A percentile compares a stretch with the other conserved stretches of the same genome.
phyloP scores from a whole-genome alignment of 2,329 filamentous ascomycete species.

The Aspergillus candidus region DNA sequence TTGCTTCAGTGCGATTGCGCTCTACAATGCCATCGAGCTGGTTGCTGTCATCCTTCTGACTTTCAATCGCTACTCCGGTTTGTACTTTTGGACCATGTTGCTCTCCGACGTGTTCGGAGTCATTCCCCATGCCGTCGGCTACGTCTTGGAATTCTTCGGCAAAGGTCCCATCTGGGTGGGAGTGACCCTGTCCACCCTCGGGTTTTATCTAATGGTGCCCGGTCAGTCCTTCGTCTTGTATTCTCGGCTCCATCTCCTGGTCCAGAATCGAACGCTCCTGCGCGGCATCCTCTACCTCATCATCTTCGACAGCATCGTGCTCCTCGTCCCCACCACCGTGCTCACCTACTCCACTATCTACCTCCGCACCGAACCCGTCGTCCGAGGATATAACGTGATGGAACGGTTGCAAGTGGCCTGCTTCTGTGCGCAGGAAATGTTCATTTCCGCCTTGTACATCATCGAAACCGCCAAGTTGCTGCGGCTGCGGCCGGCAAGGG shows the following conservation, averaged over 20 bases:
- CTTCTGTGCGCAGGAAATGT: constrained; percentile 41
- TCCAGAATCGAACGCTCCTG: constrained; percentile 44
- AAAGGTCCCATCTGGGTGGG: constrained; percentile 30
- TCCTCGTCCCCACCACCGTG: constrained; percentile 50
- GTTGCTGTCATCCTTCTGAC: constrained; percentile 33
- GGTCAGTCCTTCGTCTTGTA: constrained; percentile 58
- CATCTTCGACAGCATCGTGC: constrained; percentile 47
- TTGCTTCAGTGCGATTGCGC: constrained; percentile 35
- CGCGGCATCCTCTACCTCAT: constrained; percentile 53
- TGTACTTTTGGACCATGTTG: constrained; percentile 40
- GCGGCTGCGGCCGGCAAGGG: constrained; percentile 27
- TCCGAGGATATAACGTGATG: constrained; percentile 39
- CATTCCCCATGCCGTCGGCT: constrained; percentile 34
- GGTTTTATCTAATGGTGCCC: constrained; percentile 55
- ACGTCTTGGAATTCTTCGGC: constrained; percentile 35
- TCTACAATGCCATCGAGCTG: constrained; percentile 45
- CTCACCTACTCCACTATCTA: constrained; percentile 45
- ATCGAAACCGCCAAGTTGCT: constrained; percentile 46
- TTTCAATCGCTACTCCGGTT: constrained; percentile 31
- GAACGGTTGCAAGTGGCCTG: constrained; percentile 39
- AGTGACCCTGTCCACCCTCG: constrained; percentile 43
- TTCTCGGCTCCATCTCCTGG: constrained; percentile 56
- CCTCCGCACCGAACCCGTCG: constrained; percentile 15
- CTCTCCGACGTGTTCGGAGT: constrained; percentile 31
- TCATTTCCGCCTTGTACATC: constrained; percentile 48